Base-by-base conservation (phyloP, 2,329 filamentous ascomycete genomes). In the Gaeumannomyces sp. region DNA sequence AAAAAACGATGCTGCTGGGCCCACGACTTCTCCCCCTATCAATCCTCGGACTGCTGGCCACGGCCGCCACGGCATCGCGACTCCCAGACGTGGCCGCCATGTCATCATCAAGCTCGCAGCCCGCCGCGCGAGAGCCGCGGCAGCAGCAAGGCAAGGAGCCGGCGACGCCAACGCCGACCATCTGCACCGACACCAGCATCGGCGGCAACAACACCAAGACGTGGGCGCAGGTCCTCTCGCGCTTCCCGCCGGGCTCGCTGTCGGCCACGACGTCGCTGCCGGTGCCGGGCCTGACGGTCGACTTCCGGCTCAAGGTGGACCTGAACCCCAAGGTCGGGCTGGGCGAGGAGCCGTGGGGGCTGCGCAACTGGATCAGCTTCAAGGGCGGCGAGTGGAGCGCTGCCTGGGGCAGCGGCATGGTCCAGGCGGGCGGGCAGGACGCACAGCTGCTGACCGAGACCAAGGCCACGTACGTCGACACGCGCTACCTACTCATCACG, bases 311-410 rank as follows among this genome's bases (percentile, higher is more conserved):
- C 62, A 45, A 66, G 63, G 66, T 64, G 33, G 28, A 61, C 56
- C 65, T 68, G 31, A 63, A 68, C 29, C 57, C 50, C 25, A 68
- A 68, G 61, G 50, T 68, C 56, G 29, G 62, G 35, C 65, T 67
- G 22, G 67, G 66, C 25, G 50, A 27, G 53, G 62, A 64, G 25
- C 59, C 61, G 28, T 67, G 66, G 67, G 67, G 67, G 28, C 61
- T 67, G 64, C 61, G 66, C 62, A 69, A 68, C 25, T 69, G 67
- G 67, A 64, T 69, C 56, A 66, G 66, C 58, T 65, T 69, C 29
- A 56, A 53, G 10, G 65, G 67, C 3, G 67, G 67, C 11, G 25
- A 64, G 57, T 69, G 67, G 67, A 64, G 64, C 33, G 66, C 67
- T 1, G 60, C 65, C 16, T 69, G 67, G 67, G 67, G 67, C 2